phyloP scores from a whole-genome alignment of 305 asterid species.

The Fraxinus greggii region DNA sequence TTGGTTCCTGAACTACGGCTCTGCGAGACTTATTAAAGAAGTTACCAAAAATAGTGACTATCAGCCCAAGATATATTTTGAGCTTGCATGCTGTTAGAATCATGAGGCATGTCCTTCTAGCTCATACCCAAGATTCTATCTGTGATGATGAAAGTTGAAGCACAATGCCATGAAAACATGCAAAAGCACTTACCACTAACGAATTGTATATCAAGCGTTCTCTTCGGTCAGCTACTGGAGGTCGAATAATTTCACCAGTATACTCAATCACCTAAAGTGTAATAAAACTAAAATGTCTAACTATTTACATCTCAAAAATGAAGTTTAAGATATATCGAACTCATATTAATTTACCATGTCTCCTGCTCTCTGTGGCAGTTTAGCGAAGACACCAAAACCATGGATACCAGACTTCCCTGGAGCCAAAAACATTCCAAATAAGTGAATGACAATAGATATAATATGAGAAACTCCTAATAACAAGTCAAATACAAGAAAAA shows the following conservation, averaged over 20 bases:
- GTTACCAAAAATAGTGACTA: neutral
- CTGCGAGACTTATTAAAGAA: neutral
- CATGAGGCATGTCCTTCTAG: neutral
- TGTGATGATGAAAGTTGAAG: neutral
- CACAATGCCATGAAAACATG: conserved; percentile 19
- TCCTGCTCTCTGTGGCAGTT: conserved; percentile 82
- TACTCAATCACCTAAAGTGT: conserved; percentile 77
- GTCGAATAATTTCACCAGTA: conserved; percentile 86
- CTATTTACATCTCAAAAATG: conserved; percentile 13
- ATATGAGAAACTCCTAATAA: conserved; percentile 16
- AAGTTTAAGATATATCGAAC: conserved; percentile 10
- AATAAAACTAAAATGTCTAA: conserved; percentile 26
- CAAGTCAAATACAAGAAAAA: neutral
- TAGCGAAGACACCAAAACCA: conserved; percentile 91
- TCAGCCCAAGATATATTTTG: neutral
- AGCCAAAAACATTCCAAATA: conserved; percentile 27
- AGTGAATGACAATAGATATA: conserved; percentile 13
- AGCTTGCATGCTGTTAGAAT: neutral
- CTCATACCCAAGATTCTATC: neutral
- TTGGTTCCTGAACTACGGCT: neutral
- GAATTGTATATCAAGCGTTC: conserved; percentile 85
- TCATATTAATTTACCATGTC: conserved; percentile 72
- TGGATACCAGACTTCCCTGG: conserved; percentile 94
- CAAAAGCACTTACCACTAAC: conserved; percentile 68
- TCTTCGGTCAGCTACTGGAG: conserved; percentile 91